Conservation (phyloP, 2,329 filamentous ascomycete genomes). For the Aspergillus luchuensis region DNA sequence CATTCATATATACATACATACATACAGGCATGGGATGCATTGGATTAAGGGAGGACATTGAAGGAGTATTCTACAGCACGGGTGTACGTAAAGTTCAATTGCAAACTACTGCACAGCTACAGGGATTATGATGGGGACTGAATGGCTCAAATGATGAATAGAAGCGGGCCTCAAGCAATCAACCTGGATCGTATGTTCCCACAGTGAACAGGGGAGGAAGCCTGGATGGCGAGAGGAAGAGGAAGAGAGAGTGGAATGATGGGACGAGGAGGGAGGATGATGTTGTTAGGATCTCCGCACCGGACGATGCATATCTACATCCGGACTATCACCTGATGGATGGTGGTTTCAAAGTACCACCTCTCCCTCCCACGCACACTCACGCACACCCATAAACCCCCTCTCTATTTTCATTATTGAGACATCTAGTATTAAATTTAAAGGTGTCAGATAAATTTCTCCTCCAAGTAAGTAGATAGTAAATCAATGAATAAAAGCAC, state of each 20-base stretch:
- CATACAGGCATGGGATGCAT: no score
- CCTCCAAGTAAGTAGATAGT: no score
- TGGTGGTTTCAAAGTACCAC: conserved; percentile 6
- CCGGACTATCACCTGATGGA: conserved; percentile 10
- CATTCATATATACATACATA: background rate
- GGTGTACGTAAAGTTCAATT: background rate
- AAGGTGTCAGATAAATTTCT: no score
- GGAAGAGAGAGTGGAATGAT: conserved; percentile 2
- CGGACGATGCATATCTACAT: conserved; percentile 3
- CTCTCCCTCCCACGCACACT: no score
- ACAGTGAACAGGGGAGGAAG: background rate
- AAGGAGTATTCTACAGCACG: no score
- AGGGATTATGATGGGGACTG: background rate
- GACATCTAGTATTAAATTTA: no score
- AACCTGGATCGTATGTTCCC: background rate
- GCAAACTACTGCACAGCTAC: background rate
- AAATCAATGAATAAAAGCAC: background rate
- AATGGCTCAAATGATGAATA: background rate
- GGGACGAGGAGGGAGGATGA: conserved; percentile 6
- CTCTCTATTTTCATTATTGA: no score
- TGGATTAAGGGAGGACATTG: no score
- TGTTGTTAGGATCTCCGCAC: conserved; percentile 17
- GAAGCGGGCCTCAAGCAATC: background rate
- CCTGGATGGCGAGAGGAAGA: background rate
- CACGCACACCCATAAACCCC: no score